These are phyloP conservation scores for Phellopilus nigrolimitatus DNA, from an alignment of 1,284 basidiomycete species.

Conservation along the genomic window DNA sequence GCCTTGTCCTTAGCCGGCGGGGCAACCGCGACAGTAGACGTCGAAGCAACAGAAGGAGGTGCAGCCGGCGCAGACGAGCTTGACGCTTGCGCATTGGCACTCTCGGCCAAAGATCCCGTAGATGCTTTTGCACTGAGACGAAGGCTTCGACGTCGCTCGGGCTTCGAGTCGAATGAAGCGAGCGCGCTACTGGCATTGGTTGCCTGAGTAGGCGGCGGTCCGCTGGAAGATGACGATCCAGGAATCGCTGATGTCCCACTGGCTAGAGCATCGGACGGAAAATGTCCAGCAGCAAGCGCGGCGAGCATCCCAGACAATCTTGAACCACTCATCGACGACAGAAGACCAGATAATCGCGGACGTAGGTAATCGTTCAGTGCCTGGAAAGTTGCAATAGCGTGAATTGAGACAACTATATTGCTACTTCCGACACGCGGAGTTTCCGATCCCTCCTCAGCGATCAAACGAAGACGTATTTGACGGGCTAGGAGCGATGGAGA, in stretches of 20 bases:
- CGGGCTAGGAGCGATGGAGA: constrained; percentile 85
- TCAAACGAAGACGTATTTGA: constrained; percentile 82
- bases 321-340: constrained; percentile 48
- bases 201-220: constrained; percentile 13
- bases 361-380: constrained; percentile 92
- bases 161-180: constrained; percentile 29
- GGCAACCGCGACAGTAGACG: constrained; percentile 29
- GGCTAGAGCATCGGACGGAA: constrained; percentile 40
- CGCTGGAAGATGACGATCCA: constrained; percentile 18
- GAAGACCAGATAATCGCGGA: constrained; percentile 78
- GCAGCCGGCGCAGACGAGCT: constrained; percentile 24
- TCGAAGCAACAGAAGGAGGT: constrained; percentile 27
- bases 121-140: constrained; percentile 68
- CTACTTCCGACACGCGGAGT: constrained; percentile 68
- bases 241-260: constrained; percentile 10
- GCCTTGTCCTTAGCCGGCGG: constrained; percentile 23
- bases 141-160: constrained; percentile 70
- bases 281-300: constrained; percentile 77
- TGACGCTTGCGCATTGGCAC: constrained; percentile 24
- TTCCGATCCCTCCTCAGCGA: constrained; percentile 82
- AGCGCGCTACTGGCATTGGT: constrained; percentile 25
- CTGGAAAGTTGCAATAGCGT: constrained; percentile 95
- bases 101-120: constrained; percentile 22
- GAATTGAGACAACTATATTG: constrained; percentile 91
- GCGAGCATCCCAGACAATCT: constrained; percentile 80